Conservation (phyloP, 257 asterid species). For the Penstemon eatonii region DNA sequence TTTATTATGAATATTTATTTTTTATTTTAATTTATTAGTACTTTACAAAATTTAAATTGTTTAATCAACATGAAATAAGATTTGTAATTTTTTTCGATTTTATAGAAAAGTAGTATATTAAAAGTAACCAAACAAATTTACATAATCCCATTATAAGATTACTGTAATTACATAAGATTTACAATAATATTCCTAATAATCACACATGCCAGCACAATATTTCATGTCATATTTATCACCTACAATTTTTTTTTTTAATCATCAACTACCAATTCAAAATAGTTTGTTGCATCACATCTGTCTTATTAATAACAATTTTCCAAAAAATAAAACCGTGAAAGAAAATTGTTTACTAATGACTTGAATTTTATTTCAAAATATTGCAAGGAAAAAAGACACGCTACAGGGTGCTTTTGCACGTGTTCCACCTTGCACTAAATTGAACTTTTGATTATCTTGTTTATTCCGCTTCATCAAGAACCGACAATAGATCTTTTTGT, state of each 20-base stretch:
- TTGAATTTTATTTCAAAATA: conserved; percentile 4
- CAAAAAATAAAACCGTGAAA: conserved; percentile 3
- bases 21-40: no score
- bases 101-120: no score
- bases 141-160: not conserved
- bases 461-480: conserved; percentile 12
- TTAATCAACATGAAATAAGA: no score
- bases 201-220: conserved; percentile 11
- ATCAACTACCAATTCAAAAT: conserved; percentile 1
- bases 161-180: conserved; percentile 9
- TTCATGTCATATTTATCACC: not conserved
- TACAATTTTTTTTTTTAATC: no score
- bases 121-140: no score
- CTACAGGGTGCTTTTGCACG: conserved; percentile 12
- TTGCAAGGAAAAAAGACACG: not conserved
- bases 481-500: not conserved
- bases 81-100: no score
- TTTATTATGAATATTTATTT: no score
- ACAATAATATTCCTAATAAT: not conserved
- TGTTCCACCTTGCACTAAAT: conserved; percentile 23
- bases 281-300: conserved; percentile 5
- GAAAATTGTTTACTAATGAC: conserved; percentile 2
- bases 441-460: conserved; percentile 9
- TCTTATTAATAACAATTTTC: conserved; percentile 17
- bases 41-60: no score